phyloP scores from a whole-genome alignment of 2,329 filamentous ascomycete species.

The Monilinia fructicola region DNA sequence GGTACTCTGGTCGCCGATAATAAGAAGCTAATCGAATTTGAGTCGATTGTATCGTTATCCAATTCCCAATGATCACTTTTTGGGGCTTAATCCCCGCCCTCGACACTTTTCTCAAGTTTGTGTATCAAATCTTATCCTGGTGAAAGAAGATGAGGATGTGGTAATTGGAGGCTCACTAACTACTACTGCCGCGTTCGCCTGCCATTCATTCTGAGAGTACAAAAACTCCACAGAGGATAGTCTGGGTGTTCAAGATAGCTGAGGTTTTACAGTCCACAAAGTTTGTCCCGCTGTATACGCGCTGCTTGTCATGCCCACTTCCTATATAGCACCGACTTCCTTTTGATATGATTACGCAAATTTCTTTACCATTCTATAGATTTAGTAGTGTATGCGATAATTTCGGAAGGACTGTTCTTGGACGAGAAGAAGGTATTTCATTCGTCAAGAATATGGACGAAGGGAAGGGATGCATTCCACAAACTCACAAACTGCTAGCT shows the following conservation, averaged over 20 bases:
- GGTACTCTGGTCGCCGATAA: constrained; percentile 12
- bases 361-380: constrained; percentile 54
- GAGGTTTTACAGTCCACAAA: constrained; percentile 45
- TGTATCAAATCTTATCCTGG: constrained; percentile 63
- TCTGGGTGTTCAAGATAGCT: neutral
- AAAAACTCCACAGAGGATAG: neutral
- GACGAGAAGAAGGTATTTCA: constrained; percentile 49
- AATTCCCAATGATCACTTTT: constrained; percentile 44
- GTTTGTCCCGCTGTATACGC: constrained; percentile 56
- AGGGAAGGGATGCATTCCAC: constrained; percentile 51
- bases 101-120: constrained; percentile 61
- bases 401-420: constrained; percentile 54
- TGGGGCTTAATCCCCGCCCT: constrained; percentile 62
- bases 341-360: constrained; percentile 58
- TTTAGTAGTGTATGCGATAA: constrained; percentile 42
- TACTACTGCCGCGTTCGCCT: constrained; percentile 48
- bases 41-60: constrained; percentile 45
- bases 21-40: neutral
- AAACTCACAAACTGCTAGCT: constrained; percentile 57
- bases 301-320: constrained; percentile 58
- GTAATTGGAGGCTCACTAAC: constrained; percentile 59
- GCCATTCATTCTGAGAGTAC: constrained; percentile 47
- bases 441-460: constrained; percentile 50
- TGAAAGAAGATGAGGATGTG: constrained; percentile 59
- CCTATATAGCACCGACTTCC: constrained; percentile 50